phyloP scores from a whole-genome alignment of 108 stramenopile species.

The Pseudonitzschia multiseries region DNA sequence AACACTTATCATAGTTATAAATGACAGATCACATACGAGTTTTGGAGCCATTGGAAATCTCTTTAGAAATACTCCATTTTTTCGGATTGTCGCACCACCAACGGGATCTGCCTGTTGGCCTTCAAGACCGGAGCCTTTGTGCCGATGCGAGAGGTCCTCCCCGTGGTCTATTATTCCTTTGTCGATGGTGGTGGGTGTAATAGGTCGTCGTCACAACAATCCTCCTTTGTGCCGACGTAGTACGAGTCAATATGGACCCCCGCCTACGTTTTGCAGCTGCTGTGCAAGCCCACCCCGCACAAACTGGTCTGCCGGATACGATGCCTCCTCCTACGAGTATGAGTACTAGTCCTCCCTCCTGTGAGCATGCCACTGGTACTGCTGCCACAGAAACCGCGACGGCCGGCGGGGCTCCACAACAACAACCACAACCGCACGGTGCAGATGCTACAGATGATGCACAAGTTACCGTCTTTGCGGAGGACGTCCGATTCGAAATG shows the following conservation, averaged over 20 bases:
- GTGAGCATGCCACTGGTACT: no score
- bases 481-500: neutral
- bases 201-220: no score
- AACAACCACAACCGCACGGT: no score
- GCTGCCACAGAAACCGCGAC: no score
- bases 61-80: no score
- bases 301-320: neutral
- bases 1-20: no score
- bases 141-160: neutral
- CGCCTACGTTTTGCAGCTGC: neutral
- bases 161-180: conserved; percentile 6
- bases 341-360: no score
- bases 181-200: neutral
- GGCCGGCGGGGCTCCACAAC: no score
- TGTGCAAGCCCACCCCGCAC: neutral
- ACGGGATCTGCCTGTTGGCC: neutral
- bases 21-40: no score
- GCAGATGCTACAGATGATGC: no score
- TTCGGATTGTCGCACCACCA: conserved; percentile 5
- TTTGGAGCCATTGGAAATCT: neutral
- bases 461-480: neutral
- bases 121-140: conserved; percentile 5
- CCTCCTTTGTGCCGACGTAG: conserved; percentile 6
- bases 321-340: neutral
- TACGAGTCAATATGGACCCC: conserved; percentile 12